Base-by-base conservation (phyloP, 306 rosid genomes). In the Cicer yamashitae region DNA sequence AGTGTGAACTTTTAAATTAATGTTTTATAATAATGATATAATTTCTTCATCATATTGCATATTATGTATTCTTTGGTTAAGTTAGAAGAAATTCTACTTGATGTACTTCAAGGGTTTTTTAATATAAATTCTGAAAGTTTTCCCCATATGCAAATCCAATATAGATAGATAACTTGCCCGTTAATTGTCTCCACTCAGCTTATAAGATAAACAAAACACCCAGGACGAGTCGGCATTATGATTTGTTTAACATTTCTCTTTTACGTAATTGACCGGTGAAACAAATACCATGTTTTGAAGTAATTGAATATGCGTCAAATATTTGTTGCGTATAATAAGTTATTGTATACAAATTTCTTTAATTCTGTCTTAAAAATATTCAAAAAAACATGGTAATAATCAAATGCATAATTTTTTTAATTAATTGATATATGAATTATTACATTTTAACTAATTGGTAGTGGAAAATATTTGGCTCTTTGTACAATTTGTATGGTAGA, bases 1-100 rank as follows among this genome's bases (percentile, higher is more conserved):
- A 48, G 44, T 39, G 44, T 60, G 76, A 60, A 1, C 51, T 15
- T 73, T 7, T 39, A 8, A 17, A 30, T 75, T 30, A 25, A 70
- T 60, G 10, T 48, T 68, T 47, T 15, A 45, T 45, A 13, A 34
- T 45, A 12, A 30, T 15, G 64, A 7, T 45, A 53, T 47, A 45
- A 43, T 61, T 46, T 56, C 7, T 38, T 58, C 60, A 50, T 72
- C 52, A 2, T 43, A 60, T 59, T 67, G 69, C 43, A n/a, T 63
- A 66, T 45, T 45, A 45, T 34, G 37, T 67, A 18, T 71, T 50
- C 22, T 71, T 64, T 76, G 12, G 57, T 15, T 25, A 8, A 46
- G 38, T 43, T 40, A 15, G 17, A 52, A 64, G 20, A 38, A 53
- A 65, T 53, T n/a, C 17, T 74, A 41, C 12, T 45, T 73, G 30